Evolutionary conservation across 768 basidiomycete species (phyloP).

Genomic region (Lactarius quietus): DNA sequence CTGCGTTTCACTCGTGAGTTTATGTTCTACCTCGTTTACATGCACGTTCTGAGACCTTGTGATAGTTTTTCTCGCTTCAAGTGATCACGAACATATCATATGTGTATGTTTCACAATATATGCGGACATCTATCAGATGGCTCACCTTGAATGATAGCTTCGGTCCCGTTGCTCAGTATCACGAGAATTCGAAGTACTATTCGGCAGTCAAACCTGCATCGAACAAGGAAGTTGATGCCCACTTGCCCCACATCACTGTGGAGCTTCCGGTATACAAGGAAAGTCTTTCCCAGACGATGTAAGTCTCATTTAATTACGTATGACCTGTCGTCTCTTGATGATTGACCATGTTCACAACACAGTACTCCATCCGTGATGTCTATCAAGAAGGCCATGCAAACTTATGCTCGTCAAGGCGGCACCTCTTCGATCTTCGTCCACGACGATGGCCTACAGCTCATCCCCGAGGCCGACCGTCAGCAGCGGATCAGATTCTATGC

Average conservation of each 20-base stretch:
- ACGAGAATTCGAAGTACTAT: conserved; percentile 82
- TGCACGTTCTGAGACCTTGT: neutral
- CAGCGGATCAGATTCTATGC: conserved; percentile 72
- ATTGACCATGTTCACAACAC: conserved; percentile 14
- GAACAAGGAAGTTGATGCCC: conserved; percentile 59
- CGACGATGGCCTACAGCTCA: conserved; percentile 77
- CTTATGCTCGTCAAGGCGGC: conserved; percentile 89
- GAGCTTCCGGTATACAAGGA: conserved; percentile 91
- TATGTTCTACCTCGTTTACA: neutral
- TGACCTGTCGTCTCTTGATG: neutral
- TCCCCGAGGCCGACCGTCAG: conserved; percentile 57
- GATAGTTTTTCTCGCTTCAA: conserved; percentile 71
- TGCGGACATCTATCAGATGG: neutral
- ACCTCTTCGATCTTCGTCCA: conserved; percentile 76
- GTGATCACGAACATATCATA: conserved; percentile 61
- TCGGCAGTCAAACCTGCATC: conserved; percentile 61
- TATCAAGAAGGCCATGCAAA: conserved; percentile 82
- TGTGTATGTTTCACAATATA: conserved; percentile 44
- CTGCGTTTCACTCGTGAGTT: conserved; percentile 67
- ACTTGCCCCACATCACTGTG: conserved; percentile 71
- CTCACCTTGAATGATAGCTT: conserved; percentile 39
- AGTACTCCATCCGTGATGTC: conserved; percentile 75
- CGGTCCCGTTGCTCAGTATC: conserved; percentile 82
- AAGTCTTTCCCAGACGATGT: conserved; percentile 79
- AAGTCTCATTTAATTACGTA: conserved; percentile 33